These are phyloP conservation scores for Powellomyces hirtus DNA, from an alignment of 192 early-diverging fungal genomes.

Conservation along the genomic window DNA sequence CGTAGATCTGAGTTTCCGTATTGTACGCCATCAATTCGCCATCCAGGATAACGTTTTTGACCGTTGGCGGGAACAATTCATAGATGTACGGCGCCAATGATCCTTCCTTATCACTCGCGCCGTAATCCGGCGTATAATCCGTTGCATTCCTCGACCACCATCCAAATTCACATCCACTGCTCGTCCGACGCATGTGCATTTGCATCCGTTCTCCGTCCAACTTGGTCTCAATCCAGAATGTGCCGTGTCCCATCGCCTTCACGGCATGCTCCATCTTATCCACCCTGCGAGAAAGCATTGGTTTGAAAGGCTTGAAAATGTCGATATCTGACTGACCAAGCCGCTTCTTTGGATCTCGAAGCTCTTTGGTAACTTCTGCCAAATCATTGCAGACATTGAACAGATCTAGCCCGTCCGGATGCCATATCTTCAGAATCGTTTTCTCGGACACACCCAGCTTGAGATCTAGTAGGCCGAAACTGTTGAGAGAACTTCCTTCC, in stretches of 20 bases:
- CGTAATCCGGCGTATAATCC: conserved; percentile 72
- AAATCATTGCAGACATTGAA: conserved; percentile 70
- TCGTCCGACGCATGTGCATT: conserved; percentile 58
- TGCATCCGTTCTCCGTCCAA: conserved; percentile 78
- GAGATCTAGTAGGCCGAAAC: conserved; percentile 44
- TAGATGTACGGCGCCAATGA: conserved; percentile 57
- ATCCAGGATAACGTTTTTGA: conserved; percentile 68
- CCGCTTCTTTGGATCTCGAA: conserved; percentile 47
- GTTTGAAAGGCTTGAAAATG: conserved; percentile 64
- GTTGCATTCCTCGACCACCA: conserved; percentile 52
- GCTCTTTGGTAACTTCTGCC: conserved; percentile 50
- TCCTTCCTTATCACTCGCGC: conserved; percentile 50
- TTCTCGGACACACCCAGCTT: conserved; percentile 73
- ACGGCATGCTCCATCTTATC: conserved; percentile 44
- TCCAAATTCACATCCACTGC: conserved; percentile 57
- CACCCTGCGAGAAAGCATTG: conserved; percentile 62
- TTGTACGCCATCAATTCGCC: conserved; percentile 80
- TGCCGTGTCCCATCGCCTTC: conserved; percentile 42
- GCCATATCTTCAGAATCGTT: conserved; percentile 62
- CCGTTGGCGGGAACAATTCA: conserved; percentile 45
- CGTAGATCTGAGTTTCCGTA: conserved; percentile 54
- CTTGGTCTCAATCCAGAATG: conserved; percentile 81
- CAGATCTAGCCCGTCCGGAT: conserved; percentile 66
- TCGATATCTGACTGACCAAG: conserved; percentile 33
- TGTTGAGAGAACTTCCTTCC: too few relatives aligned